Percentiles rank a stretch among this genome's conserved stretches.
Conservation (phyloP, 192 early-diverging fungal species). For the Obelidium mucronatum region DNA sequence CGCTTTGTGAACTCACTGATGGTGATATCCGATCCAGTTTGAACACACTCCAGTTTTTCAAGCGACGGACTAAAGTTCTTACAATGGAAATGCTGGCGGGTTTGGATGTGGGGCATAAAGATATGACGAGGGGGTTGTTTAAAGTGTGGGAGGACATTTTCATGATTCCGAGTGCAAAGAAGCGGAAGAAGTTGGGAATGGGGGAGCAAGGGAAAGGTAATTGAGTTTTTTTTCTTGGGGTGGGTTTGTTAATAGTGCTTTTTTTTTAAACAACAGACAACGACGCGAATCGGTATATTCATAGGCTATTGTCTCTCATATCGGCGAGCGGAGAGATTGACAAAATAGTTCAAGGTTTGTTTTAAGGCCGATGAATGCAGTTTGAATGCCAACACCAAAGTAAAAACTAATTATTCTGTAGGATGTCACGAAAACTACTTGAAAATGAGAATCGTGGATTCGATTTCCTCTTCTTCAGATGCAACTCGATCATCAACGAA, state of each 20-base stretch:
- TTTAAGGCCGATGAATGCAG: too few species aligned
- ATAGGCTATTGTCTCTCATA: conserved; percentile 57
- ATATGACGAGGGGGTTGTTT: conserved; percentile 79
- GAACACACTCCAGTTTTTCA: conserved; percentile 81
- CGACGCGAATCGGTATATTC: conserved; percentile 58
- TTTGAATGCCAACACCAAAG: too few species aligned
- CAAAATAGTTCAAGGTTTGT: conserved; percentile 80
- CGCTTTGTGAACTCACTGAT: conserved; percentile 77
- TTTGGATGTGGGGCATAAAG: conserved; percentile 75
- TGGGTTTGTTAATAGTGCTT: too few species aligned
- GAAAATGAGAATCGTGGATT: conserved; percentile 79
- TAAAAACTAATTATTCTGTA: too few species aligned
- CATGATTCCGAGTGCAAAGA: conserved; percentile 34
- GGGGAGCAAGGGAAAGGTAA: conserved; percentile 28
- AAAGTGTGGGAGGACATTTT: conserved; percentile 89
- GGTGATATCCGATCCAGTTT: conserved; percentile 90
- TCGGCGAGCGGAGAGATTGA: conserved; percentile 83
- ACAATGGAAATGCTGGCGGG: conserved; percentile 43
- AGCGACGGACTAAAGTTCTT: conserved; percentile 18
- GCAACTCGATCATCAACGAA: conserved; percentile 41
- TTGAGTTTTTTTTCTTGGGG: too few species aligned
- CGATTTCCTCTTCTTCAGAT: conserved; percentile 20
- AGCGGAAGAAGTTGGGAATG: conserved; percentile 25
- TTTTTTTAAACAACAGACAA: too few species aligned
- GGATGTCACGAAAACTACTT: conserved; percentile 94